A percentile compares a stretch with the other conserved stretches of the same genome.
phyloP scores from a whole-genome alignment of 2,329 filamentous ascomycete genomes.

The Nigrospora osmanthi region DNA sequence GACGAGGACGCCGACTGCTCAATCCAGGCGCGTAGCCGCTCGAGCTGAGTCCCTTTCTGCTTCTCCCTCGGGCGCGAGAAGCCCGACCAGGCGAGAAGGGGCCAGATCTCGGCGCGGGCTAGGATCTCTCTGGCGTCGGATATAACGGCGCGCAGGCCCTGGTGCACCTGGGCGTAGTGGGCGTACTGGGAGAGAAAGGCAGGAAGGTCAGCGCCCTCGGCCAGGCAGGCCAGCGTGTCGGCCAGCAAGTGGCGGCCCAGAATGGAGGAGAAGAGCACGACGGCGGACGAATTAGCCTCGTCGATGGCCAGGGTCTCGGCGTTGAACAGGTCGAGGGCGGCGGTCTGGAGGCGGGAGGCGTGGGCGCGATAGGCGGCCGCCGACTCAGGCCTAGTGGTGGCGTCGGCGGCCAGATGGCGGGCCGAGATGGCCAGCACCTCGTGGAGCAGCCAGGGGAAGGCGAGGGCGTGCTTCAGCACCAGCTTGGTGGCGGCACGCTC shows the following conservation, averaged over 20 bases:
- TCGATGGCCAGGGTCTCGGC: constrained; percentile 11
- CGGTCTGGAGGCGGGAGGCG: constrained; percentile 22
- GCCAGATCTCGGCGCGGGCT: constrained; percentile 15
- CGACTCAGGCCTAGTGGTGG: constrained; percentile 10
- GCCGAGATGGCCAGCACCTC: constrained; percentile 27
- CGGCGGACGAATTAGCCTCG: constrained; percentile 20
- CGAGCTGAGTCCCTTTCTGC: constrained; percentile 1
- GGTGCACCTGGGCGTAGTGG: constrained; percentile 16
- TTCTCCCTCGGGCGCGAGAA: background rate
- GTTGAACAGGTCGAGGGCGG: constrained; percentile 20
- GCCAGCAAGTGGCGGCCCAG: constrained; percentile 25
- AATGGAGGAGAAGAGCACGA: constrained; percentile 23
- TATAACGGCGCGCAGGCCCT: constrained; percentile 13
- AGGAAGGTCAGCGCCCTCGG: constrained; percentile 9
- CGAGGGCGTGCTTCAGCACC: constrained; percentile 13
- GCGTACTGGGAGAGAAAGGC: constrained; percentile 20
- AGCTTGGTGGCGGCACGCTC: constrained; percentile 7
- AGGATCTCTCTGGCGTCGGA: constrained; percentile 17
- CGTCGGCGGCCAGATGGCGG: constrained; percentile 19
- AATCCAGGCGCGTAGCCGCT: background rate
- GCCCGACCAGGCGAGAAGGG: constrained; percentile 11
- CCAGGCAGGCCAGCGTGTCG: constrained; percentile 19
- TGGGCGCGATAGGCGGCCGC: constrained; percentile 14
- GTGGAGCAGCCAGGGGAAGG: constrained; percentile 25
- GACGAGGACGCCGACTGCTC: background rate